Evolutionary conservation across 176 grass and related monocot genomes (phyloP).

Genomic region (Lolium multiflorum): DNA sequence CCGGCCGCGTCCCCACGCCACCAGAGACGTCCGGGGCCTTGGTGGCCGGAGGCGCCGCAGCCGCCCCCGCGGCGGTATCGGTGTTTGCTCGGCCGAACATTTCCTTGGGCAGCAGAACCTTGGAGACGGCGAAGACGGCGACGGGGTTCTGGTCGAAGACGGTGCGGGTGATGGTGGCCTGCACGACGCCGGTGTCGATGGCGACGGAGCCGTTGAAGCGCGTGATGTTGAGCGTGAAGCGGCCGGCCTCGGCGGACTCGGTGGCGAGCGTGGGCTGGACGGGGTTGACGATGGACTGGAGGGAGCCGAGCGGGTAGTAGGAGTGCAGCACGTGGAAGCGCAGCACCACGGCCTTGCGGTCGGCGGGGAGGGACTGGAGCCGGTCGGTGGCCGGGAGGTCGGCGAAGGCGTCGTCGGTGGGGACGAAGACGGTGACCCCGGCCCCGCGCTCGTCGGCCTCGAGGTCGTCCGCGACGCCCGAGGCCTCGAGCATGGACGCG

Average conservation of each 20-base stretch:
- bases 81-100: constrained; percentile 51
- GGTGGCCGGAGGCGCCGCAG: constrained; percentile 1
- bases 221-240: constrained; percentile 96
- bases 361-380: constrained; percentile 86
- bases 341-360: constrained; percentile 84
- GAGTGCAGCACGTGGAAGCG: constrained; percentile 98
- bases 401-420: constrained; percentile 95
- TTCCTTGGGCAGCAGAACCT: constrained; percentile 86
- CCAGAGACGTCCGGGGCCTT: neutral
- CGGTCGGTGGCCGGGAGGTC: constrained; percentile 69
- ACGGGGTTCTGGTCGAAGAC: constrained; percentile 97
- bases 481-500: constrained; percentile 93
- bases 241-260: constrained; percentile 74
- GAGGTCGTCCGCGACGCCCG: constrained; percentile 78
- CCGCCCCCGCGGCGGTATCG: neutral
- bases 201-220: constrained; percentile 90
- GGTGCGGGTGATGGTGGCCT: constrained; percentile 93
- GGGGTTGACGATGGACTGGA: constrained; percentile 97
- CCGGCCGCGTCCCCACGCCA: constrained; percentile 47
- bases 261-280: constrained; percentile 97
- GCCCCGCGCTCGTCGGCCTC: constrained; percentile 82
- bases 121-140: constrained; percentile 88
- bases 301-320: constrained; percentile 94
- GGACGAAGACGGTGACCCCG: constrained; percentile 92
- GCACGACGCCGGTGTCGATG: constrained; percentile 92